phyloP scores from a whole-genome alignment of 2,329 filamentous ascomycete genomes.

The Aurifilum marmelostoma region DNA sequence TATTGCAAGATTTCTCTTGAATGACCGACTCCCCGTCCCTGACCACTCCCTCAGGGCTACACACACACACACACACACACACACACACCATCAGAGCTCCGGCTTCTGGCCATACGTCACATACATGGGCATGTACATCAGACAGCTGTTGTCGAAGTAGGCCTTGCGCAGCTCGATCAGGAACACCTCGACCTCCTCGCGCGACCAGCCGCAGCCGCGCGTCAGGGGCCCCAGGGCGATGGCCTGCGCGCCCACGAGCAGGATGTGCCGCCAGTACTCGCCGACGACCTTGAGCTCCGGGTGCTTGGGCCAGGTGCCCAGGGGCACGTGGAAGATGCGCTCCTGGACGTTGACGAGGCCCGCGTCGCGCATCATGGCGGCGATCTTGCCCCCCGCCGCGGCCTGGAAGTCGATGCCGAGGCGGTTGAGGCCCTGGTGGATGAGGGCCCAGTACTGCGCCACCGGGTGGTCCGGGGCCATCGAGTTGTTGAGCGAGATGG shows the following conservation, averaged over 20 bases:
- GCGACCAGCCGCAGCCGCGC: conserved; percentile 41
- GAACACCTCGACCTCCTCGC: conserved; percentile 42
- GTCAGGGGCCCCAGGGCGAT: conserved; percentile 47
- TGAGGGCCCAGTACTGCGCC: conserved; percentile 36
- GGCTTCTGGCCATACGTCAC: conserved; percentile 60
- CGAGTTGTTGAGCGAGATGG: conserved; percentile 49
- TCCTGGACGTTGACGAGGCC: conserved; percentile 51
- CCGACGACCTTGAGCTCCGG: conserved; percentile 47
- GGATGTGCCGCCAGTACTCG: conserved; percentile 47
- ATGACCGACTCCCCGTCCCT: no score
- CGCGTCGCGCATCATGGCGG: conserved; percentile 41
- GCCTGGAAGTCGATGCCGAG: conserved; percentile 46
- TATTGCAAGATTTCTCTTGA: no score
- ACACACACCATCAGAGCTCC: conserved; percentile 12
- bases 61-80: no score
- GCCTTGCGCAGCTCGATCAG: conserved; percentile 40
- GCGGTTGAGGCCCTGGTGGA: conserved; percentile 36
- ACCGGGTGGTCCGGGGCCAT: conserved; percentile 47
- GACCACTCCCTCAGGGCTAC: no score
- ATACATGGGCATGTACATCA: conserved; percentile 60
- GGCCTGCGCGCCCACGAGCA: conserved; percentile 47
- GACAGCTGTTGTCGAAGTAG: conserved; percentile 39
- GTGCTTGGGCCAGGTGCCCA: conserved; percentile 50
- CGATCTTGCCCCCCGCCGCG: conserved; percentile 38
- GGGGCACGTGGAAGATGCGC: conserved; percentile 48